Percentiles rank a stretch among this genome's conserved stretches.
These are phyloP conservation scores for Alternaria burnsii DNA, from an alignment of 2,329 filamentous ascomycete genomes.

Conservation along the genomic window DNA sequence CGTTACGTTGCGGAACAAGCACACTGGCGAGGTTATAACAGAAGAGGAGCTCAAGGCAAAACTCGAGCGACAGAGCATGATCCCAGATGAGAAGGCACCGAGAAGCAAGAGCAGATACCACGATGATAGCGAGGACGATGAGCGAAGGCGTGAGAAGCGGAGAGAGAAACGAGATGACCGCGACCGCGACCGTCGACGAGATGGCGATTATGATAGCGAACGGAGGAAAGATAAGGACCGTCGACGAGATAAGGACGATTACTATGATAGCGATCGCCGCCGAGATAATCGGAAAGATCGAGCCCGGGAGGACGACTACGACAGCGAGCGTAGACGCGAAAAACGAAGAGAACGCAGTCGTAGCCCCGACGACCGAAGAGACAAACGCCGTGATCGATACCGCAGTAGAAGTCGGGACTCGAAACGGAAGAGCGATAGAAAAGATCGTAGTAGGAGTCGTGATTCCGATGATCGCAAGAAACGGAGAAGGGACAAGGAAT, in stretches of 20 bases:
- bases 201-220: slow-evolving; percentile 34
- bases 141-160: slow-evolving; percentile 29
- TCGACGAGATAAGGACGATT: slow-evolving; percentile 27
- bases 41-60: slow-evolving; percentile 67
- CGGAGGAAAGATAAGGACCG: slow-evolving; percentile 27
- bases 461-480: slow-evolving; percentile 37
- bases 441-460: slow-evolving; percentile 28
- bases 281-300: slow-evolving; percentile 29
- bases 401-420: slow-evolving; percentile 37
- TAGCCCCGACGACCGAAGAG: slow-evolving; percentile 40
- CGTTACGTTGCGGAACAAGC: slow-evolving; percentile 67
- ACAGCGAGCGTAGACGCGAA: slow-evolving; percentile 21
- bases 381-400: slow-evolving; percentile 33
- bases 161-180: slow-evolving; percentile 22
- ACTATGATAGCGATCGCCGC: slow-evolving; percentile 32
- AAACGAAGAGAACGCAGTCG: slow-evolving; percentile 28
- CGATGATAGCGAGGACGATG: slow-evolving; percentile 26
- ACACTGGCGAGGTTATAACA: slow-evolving; percentile 68
- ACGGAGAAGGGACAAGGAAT: slow-evolving; percentile 36
- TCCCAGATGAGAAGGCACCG: slow-evolving; percentile 50
- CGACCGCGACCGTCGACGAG: slow-evolving; percentile 27
- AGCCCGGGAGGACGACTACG: slow-evolving; percentile 25
- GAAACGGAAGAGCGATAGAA: slow-evolving; percentile 25
- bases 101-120: slow-evolving; percentile 23
- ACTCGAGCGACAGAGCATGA: slow-evolving; percentile 59